Base-by-base conservation (phyloP, 2,329 filamentous ascomycete genomes). In the Fusarium graminum region DNA sequence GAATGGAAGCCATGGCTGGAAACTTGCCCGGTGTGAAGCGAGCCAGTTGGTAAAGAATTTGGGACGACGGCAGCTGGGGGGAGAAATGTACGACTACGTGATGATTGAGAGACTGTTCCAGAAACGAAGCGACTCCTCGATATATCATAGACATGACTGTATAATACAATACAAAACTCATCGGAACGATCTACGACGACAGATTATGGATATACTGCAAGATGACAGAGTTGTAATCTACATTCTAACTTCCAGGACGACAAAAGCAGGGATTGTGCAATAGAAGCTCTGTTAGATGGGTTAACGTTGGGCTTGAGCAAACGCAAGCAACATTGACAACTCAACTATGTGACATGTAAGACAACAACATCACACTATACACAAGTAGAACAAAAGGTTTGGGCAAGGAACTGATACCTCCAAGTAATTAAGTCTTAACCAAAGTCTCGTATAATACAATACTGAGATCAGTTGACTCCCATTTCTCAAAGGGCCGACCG, bases 1-100 rank as follows among this genome's bases (percentile, higher is more conserved):
- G 95, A 77, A 83, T 95, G 80, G 90, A 97, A 78, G 95, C 95
- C 17, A 81, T 97, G 65, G 90, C 86, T 30, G 95, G 95, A 49
- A 88, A 92, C 63, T 77, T 99, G 52, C 94, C 95, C 0, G 95
- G 95, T 73, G 95, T 99, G 54, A 93, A 90, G 85, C 97, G 97
- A 84, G 95, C 95, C 47, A 96, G 92, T 80, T 99, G 95, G 95
- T 99, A 92, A 78, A 64, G 46, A 41, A 12, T 4, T 28, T 9
- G 30, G n/a, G 4, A 29, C 13, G 10, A 9, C 10, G 36, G 14
- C 19, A 19, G 40, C 17, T 45, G 34, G 44, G 50, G 25, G n/a
- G 38, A 46, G 26, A 32, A 59, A 39, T 72, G 71, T 73, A 72
- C 63, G 68, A 74, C 42, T 68, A 70, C 30, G 40, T 59, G 45